Base-by-base conservation (phyloP, 768 basidiomycete genomes). In the Dioszegia crocea region DNA sequence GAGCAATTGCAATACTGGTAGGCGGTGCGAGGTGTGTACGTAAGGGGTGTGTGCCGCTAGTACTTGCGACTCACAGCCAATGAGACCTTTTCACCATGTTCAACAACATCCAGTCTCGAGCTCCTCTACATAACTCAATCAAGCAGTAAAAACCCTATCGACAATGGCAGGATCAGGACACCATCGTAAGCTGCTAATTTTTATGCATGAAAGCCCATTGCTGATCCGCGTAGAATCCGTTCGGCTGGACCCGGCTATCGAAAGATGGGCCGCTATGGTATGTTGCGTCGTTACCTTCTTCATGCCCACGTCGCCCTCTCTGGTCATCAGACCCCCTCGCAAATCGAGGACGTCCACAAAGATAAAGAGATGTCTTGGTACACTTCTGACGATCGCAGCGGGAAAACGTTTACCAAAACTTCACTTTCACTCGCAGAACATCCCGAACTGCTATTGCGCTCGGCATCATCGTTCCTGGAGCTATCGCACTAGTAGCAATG, bases 361-460 rank as follows among this genome's bases (percentile, higher is more conserved):
- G 33, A 33, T 33, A 6, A 33, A 33, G 33, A 33, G 33, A 6
- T 33, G 33, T 33, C 8, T 6, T 33, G 8, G 8, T 21, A 11
- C 17, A 19, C 33, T 24, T 19, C 55, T 61, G 46, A 45, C 56
- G 23, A 33, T 57, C 46, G 8, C 59, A 92, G 90, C 86, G 91
- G 40, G 90, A 92, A 75, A 82, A 85, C 62, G 88, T 84, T n/a
- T 89, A 91, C 77, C 80, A 86, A 71, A 82, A 85, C 71, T 94
- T 92, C 77, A 83, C 83, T 38, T 91, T 89, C 81, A 93, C 88
- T 33, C 83, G 79, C 27, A 79, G 82, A 56, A 84, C 86, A 23
- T 82, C 86, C 26, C 80, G 85, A 67, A 83, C 82, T 4, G 80
- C 85, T 43, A 69, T 82, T 38, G 60, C 89, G 21, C 78, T 84